phyloP scores from a whole-genome alignment of 768 basidiomycete genomes.

The Termitomyces sp. region DNA sequence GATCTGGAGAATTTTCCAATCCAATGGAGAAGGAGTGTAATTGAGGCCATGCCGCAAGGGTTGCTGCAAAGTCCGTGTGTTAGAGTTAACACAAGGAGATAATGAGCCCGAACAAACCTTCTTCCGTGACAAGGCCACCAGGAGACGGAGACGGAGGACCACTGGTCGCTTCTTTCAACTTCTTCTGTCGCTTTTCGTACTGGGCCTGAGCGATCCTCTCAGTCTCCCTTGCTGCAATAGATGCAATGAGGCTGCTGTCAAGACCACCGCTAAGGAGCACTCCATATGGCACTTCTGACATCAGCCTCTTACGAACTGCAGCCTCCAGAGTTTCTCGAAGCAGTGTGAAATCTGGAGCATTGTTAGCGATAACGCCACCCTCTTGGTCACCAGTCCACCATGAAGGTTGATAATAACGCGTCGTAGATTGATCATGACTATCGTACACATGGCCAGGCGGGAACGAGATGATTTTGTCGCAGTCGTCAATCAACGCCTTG shows the following conservation, averaged over 20 bases:
- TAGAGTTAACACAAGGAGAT: neutral
- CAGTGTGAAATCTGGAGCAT: conserved; percentile 56
- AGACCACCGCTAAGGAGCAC: conserved; percentile 94
- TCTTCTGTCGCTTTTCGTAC: conserved; percentile 62
- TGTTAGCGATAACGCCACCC: conserved; percentile 55
- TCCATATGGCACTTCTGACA: conserved; percentile 98
- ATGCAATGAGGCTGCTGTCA: conserved; percentile 93
- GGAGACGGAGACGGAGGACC: conserved; percentile 52
- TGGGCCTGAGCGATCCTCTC: conserved; percentile 86
- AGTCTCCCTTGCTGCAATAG: conserved; percentile 93
- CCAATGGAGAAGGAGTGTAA: conserved; percentile 98
- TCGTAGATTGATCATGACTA: conserved; percentile 71
- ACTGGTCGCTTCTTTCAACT: conserved; percentile 47
- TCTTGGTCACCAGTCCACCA: conserved; percentile 89
- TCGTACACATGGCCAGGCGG: conserved; percentile 98
- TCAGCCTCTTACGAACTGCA: conserved; percentile 91
- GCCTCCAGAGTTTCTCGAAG: conserved; percentile 83
- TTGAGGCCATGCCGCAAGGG: conserved; percentile 88
- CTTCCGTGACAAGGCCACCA: conserved; percentile 39
- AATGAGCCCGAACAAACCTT: conserved; percentile 35
- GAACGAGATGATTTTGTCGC: conserved; percentile 93
- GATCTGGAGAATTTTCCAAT: conserved; percentile 90
- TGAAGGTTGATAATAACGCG: conserved; percentile 80
- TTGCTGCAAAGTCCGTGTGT: conserved; percentile 38
- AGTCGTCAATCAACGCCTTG: conserved; percentile 87